phyloP scores from a whole-genome alignment of 305 asterid genomes.

The Fraxinus paxiana region DNA sequence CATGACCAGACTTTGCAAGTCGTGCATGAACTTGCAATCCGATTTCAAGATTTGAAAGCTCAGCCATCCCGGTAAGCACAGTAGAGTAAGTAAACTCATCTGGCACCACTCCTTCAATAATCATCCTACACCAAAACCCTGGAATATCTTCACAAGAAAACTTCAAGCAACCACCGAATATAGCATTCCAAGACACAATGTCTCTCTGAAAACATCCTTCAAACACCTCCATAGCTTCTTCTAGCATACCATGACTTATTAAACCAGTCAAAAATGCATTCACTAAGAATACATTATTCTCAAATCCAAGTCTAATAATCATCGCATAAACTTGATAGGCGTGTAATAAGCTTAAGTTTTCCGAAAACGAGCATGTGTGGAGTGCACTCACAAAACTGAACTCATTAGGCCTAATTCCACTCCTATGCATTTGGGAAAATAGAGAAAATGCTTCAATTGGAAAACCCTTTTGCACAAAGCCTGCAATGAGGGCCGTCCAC shows the following conservation, averaged over 20 bases:
- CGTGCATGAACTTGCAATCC: constrained; percentile 59
- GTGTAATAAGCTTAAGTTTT: constrained; percentile 35
- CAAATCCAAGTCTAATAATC: constrained; percentile 55
- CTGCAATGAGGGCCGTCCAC: constrained; percentile 65
- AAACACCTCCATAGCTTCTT: constrained; percentile 47
- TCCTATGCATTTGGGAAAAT: constrained; percentile 48
- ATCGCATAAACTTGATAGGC: constrained; percentile 50
- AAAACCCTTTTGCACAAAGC: constrained; percentile 54
- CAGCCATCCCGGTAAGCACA: constrained; percentile 63
- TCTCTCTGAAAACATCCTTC: constrained; percentile 41
- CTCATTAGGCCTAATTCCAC: constrained; percentile 50
- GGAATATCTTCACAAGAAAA: constrained; percentile 36
- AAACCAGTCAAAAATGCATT: constrained; percentile 54
- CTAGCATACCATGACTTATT: constrained; percentile 46
- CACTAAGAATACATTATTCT: constrained; percentile 41
- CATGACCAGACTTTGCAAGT: constrained; percentile 56
- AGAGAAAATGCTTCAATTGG: constrained; percentile 43
- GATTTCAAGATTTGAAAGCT: constrained; percentile 45
- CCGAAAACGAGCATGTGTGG: constrained; percentile 54
- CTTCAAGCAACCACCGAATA: constrained; percentile 54
- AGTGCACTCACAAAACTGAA: constrained; percentile 61
- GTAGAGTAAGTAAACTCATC: constrained; percentile 64
- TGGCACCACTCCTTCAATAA: constrained; percentile 43
- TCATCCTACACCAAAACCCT: constrained; percentile 51
- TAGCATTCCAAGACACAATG: constrained; percentile 67